Evolutionary conservation across 345 rosid species (phyloP), one percentile per base, ranked within the genome.

Genomic region (Pugionium dolabratum): DNA sequence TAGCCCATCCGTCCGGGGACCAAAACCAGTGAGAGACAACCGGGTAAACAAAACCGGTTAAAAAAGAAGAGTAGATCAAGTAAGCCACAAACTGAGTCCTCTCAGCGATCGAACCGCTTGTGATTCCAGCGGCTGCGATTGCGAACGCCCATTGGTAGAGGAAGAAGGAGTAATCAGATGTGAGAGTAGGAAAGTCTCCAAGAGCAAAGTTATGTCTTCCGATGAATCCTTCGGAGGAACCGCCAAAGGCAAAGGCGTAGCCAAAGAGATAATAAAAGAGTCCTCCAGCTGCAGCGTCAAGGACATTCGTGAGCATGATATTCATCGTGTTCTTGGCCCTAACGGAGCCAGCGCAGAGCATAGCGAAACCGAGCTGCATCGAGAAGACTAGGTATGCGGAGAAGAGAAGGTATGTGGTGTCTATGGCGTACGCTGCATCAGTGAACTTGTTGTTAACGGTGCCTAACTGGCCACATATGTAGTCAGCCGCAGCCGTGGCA

Each of bases 61-160:
- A 45, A 64, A 89, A 89, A 2, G 95, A 79, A 1, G 98, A 91
- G 79, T 88, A 91, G 0, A 89, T 87, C 62, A 91, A 74, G 61
- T 89, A 91, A n/a, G 96, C 90, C 1, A 86, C 96, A 18, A 91
- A 86, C 73, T 89, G 87, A 53, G 98, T 91, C 33, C 96, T 76
- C 78, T 91, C 98, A 0, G 96, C 98, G 1, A 91, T 91, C 1
- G 98, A 91, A 9, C 98, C 98, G 50, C 96, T 89, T 4, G 98
- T 91, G 39, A 91, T 89, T 6, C 97, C 96, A 27, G 98, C 96
- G 1, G 96, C 98, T 3, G 98, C 96, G 18, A 91, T 91, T 7
- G 97, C 96, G 56, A 91, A 91, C 40, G 96, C 96, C 96, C 97
- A 91, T 71, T 91, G 97, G 55, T 86, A 91, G 25, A 91, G 96